These are phyloP conservation scores for Penicillium hesseltinei DNA, from an alignment of 2,329 filamentous ascomycete genomes.

Conservation along the genomic window DNA sequence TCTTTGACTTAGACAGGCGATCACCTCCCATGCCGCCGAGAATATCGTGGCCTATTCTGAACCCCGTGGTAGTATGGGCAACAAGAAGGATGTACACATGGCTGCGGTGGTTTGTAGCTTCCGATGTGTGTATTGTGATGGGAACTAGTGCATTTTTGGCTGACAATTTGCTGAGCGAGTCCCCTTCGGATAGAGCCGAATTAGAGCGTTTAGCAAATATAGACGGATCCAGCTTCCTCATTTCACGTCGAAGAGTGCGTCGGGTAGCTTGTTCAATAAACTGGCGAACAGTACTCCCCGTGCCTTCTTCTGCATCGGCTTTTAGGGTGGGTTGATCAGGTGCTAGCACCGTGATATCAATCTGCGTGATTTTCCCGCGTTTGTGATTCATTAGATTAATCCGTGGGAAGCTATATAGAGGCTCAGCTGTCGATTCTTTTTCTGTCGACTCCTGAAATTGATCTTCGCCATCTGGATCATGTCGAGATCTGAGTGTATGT, in stretches of 20 bases:
- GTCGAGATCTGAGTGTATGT: conserved; percentile 35
- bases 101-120: conserved; percentile 45
- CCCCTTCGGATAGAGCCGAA: background rate
- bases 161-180: background rate
- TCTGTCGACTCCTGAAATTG: background rate
- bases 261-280: conserved; percentile 24
- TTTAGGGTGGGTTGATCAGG: conserved; percentile 25
- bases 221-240: conserved; percentile 17
- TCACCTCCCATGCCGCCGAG: conserved; percentile 26
- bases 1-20: conserved; percentile 1
- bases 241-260: conserved; percentile 17
- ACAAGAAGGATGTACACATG: conserved; percentile 56
- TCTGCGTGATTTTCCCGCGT: conserved; percentile 32
- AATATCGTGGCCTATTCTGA: conserved; percentile 53
- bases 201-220: conserved; percentile 10
- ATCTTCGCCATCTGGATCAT: background rate
- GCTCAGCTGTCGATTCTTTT: background rate
- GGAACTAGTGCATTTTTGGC: conserved; percentile 12
- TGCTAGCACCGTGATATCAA: conserved; percentile 43
- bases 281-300: conserved; percentile 20
- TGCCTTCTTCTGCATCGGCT: background rate
- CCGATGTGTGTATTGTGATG: conserved; percentile 35
- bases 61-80: conserved; percentile 49
- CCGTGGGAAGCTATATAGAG: conserved; percentile 25
- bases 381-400: conserved; percentile 33